These are phyloP conservation scores for Phyllosticta citribraziliensis DNA, from an alignment of 2,329 filamentous ascomycete genomes.

Conservation along the genomic window DNA sequence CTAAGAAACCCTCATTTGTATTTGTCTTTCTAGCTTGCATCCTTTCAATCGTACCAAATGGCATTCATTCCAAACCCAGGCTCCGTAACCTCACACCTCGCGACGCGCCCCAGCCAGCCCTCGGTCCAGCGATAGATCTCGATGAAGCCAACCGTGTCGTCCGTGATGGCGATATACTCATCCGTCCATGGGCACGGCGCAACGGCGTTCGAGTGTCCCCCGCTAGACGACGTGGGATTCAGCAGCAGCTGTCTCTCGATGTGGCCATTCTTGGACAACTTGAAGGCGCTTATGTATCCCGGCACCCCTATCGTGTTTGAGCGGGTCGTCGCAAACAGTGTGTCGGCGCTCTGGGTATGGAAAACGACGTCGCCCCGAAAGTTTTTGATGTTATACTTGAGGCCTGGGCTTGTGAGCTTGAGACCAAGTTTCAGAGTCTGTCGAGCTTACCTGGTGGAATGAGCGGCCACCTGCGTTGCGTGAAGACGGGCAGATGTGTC, in stretches of 20 bases:
- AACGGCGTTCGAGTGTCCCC: conserved; percentile 84
- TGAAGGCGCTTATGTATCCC: conserved; percentile 76
- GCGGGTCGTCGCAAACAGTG: conserved; percentile 78
- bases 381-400: conserved; percentile 43
- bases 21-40: background rate
- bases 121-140: conserved; percentile 84
- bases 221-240: conserved; percentile 76
- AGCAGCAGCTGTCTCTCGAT: conserved; percentile 72
- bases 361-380: conserved; percentile 82
- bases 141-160: conserved; percentile 78
- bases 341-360: conserved; percentile 56
- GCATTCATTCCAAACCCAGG: conserved; percentile 94
- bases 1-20: background rate
- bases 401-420: conserved; percentile 6
- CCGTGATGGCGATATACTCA: conserved; percentile 82
- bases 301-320: conserved; percentile 66
- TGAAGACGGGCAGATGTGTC: conserved; percentile 69
- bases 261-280: conserved; percentile 55
- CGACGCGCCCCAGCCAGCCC: conserved; percentile 69
- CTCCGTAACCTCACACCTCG: conserved; percentile 66
- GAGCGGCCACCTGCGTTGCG: conserved; percentile 64
- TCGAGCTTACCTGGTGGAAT: conserved; percentile 59
- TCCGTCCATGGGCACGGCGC: conserved; percentile 73
- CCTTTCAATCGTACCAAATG: conserved; percentile 72
- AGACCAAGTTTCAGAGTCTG: background rate